Percentiles rank a stretch among this genome's conserved stretches.
phyloP scores from a whole-genome alignment of 768 basidiomycete genomes.

The Epithele typhae region DNA sequence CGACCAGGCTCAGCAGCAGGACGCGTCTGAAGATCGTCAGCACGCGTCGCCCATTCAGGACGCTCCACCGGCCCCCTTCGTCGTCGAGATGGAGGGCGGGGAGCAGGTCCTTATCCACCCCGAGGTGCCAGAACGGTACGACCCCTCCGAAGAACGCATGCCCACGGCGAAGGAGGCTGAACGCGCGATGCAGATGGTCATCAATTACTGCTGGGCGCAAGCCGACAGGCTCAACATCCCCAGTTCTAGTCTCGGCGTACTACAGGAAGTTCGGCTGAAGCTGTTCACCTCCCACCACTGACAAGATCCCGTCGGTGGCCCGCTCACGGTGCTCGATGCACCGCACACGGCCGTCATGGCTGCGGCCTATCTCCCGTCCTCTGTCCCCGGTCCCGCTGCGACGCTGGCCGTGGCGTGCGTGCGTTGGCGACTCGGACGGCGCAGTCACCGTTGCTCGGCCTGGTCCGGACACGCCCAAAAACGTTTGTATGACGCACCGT shows the following conservation, averaged over 20 bases:
- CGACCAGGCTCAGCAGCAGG: neutral
- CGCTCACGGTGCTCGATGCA: too few species aligned
- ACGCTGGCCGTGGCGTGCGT: too few species aligned
- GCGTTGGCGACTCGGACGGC: too few species aligned
- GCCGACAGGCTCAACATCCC: slow-evolving; percentile 25
- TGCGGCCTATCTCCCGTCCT: too few species aligned
- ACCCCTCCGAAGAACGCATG: neutral
- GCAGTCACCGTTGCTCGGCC: too few species aligned
- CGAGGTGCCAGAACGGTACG: slow-evolving; percentile 7
- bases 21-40: neutral
- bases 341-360: too few species aligned
- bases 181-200: slow-evolving; percentile 48
- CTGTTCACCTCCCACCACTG: too few species aligned
- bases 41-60: slow-evolving; percentile 1
- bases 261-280: too few species aligned
- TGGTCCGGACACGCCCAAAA: neutral
- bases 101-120: slow-evolving; percentile 8
- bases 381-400: too few species aligned
- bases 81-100: slow-evolving; percentile 1
- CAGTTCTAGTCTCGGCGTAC: too few species aligned
- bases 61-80: slow-evolving; percentile 5
- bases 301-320: too few species aligned
- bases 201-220: slow-evolving; percentile 47
- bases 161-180: slow-evolving; percentile 49
- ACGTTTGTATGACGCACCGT: slow-evolving; percentile 20